phyloP scores from a whole-genome alignment of 192 early-diverging fungal genomes.

The Borealophlyctis nickersoniae region DNA sequence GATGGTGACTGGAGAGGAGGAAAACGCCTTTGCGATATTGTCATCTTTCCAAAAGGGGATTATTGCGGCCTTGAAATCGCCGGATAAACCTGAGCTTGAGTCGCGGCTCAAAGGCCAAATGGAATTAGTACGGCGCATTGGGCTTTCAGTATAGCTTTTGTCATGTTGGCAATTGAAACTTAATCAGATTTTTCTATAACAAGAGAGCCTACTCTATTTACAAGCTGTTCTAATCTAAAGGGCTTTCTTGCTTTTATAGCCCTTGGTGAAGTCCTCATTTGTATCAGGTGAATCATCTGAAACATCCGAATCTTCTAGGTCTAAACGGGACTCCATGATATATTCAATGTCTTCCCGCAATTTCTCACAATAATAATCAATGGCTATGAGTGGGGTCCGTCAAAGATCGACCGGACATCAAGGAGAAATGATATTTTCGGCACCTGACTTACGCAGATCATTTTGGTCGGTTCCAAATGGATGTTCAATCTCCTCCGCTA shows the following conservation, averaged over 20 bases:
- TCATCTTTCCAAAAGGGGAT: no score
- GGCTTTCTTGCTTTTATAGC: not conserved
- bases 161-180: no score
- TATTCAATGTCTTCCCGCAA: not conserved
- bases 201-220: not conserved
- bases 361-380: not conserved
- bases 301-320: not conserved
- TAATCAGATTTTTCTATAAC: not conserved
- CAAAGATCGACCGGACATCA: not conserved
- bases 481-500: slow-evolving; percentile 18
- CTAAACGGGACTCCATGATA: not conserved
- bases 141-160: no score
- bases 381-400: no score
- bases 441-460: not conserved
- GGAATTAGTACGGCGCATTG: no score
- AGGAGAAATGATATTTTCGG: not conserved
- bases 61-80: no score
- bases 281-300: not conserved
- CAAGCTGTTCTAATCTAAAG: not conserved
- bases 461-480: slow-evolving; percentile 32
- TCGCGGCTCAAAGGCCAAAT: no score
- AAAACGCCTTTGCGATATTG: no score
- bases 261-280: not conserved
- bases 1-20: no score
- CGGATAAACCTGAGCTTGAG: no score